Conservation (phyloP, 139 green algal genomes). For the Closterium sp. region DNA sequence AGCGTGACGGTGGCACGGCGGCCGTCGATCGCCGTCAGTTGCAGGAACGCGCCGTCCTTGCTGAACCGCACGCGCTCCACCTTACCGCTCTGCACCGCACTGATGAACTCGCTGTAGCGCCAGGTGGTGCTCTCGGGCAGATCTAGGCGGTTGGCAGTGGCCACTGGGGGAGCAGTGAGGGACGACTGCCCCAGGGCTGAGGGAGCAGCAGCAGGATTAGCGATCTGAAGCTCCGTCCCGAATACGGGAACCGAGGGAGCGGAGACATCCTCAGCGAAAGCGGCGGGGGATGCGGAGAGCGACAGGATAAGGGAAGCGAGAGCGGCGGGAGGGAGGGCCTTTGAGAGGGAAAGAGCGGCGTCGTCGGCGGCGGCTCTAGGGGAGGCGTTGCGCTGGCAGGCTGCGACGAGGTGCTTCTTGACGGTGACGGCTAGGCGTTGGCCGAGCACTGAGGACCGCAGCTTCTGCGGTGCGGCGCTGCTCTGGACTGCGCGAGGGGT, state of each 20-base stretch:
- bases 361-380: slow-evolving; percentile 38
- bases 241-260: neutral
- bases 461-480: neutral
- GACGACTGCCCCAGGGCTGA: slow-evolving; percentile 15
- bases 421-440: slow-evolving; percentile 25
- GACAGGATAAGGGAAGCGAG: slow-evolving; percentile 34
- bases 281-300: slow-evolving; percentile 8
- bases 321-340: slow-evolving; percentile 24
- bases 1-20: slow-evolving; percentile 73
- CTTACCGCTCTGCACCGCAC: slow-evolving; percentile 85
- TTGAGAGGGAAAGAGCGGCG: slow-evolving; percentile 5
- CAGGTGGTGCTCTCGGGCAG: slow-evolving; percentile 96
- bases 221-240: slow-evolving; percentile 6
- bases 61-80: slow-evolving; percentile 97
- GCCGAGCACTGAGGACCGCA: slow-evolving; percentile 33
- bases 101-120: slow-evolving; percentile 97
- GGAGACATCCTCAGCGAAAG: slow-evolving; percentile 21
- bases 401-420: slow-evolving; percentile 24
- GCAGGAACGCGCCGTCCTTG: slow-evolving; percentile 89
- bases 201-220: neutral
- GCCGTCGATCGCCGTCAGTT: slow-evolving; percentile 76
- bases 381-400: slow-evolving; percentile 17
- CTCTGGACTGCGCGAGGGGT: neutral
- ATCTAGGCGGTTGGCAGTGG: slow-evolving; percentile 30
- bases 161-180: slow-evolving; percentile 22